A percentile compares a stretch with the other conserved stretches of the same genome.
phyloP scores from a whole-genome alignment of 2,329 filamentous ascomycete species.

The Cercospora brassicicola region DNA sequence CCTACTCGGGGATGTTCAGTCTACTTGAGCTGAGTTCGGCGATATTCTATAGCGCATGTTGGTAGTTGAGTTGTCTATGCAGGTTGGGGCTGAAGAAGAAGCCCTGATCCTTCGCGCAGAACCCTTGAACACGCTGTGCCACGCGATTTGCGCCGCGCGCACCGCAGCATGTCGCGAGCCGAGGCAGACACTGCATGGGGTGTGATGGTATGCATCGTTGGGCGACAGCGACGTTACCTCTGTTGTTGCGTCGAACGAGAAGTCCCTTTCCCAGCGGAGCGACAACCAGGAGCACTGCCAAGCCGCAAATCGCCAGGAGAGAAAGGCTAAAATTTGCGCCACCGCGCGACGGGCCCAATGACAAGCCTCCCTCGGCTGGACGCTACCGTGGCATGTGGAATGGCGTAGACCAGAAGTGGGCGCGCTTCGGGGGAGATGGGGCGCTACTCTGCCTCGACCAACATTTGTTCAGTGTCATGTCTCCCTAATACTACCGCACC shows the following conservation, averaged over 20 bases:
- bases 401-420: slow-evolving; percentile 10
- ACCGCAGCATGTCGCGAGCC: not conserved
- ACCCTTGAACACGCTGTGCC: not conserved
- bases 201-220: too few relatives aligned
- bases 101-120: slow-evolving; percentile 4
- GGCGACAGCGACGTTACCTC: too few relatives aligned
- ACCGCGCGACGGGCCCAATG: not conserved
- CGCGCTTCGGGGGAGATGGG: not conserved
- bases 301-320: not conserved
- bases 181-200: too few relatives aligned
- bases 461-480: not conserved
- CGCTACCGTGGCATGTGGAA: slow-evolving; percentile 13
- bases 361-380: not conserved
- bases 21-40: not conserved
- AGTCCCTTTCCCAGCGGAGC: not conserved
- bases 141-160: not conserved
- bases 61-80: not conserved
- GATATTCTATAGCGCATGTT: not conserved
- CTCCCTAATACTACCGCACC: not conserved
- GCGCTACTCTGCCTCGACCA: slow-evolving; percentile 11
- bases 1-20: not conserved
- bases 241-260: not conserved
- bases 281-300: not conserved
- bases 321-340: not conserved
- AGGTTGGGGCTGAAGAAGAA: not conserved